phyloP scores from a whole-genome alignment of 345 rosid species.

The Stellera chamaejasme region DNA sequence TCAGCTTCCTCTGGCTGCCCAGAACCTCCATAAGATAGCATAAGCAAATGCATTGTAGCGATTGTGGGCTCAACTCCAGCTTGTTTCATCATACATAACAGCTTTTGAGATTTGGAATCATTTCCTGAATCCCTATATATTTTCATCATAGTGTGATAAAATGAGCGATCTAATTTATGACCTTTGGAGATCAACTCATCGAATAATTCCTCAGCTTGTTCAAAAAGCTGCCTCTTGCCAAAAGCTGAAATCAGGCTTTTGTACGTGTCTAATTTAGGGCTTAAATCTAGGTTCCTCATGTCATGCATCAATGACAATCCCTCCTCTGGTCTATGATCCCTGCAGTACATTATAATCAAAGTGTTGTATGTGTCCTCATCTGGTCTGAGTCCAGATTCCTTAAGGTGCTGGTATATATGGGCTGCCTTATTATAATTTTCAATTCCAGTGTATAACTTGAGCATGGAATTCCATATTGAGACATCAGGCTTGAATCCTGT shows the following conservation, averaged over 20 bases:
- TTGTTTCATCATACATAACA: constrained; percentile 64
- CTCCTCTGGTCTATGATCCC: constrained; percentile 83
- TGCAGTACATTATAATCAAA: constrained; percentile 77
- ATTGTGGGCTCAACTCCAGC: constrained; percentile 70
- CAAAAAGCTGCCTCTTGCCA: constrained; percentile 60
- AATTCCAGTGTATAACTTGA: constrained; percentile 62
- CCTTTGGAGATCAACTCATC: constrained; percentile 56
- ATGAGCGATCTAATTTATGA: constrained; percentile 75
- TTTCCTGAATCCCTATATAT: constrained; percentile 64
- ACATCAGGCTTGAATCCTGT: constrained; percentile 80
- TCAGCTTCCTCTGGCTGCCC: constrained; percentile 90
- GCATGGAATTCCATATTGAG: constrained; percentile 82
- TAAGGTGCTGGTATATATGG: constrained; percentile 63
- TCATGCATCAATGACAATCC: constrained; percentile 66
- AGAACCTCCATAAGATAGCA: constrained; percentile 84
- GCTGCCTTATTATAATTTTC: constrained; percentile 70
- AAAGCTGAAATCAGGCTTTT: constrained; percentile 91
- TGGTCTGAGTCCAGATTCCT: constrained; percentile 62
- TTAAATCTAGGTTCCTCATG: constrained; percentile 63
- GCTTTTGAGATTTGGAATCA: constrained; percentile 64
- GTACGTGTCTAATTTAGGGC: constrained; percentile 77
- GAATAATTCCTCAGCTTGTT: constrained; percentile 77
- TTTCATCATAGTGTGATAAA: constrained; percentile 92
- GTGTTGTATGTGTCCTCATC: constrained; percentile 85
- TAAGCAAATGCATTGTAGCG: constrained; percentile 95